phyloP scores from a whole-genome alignment of 768 basidiomycete species.

The Tylopilus sp. region DNA sequence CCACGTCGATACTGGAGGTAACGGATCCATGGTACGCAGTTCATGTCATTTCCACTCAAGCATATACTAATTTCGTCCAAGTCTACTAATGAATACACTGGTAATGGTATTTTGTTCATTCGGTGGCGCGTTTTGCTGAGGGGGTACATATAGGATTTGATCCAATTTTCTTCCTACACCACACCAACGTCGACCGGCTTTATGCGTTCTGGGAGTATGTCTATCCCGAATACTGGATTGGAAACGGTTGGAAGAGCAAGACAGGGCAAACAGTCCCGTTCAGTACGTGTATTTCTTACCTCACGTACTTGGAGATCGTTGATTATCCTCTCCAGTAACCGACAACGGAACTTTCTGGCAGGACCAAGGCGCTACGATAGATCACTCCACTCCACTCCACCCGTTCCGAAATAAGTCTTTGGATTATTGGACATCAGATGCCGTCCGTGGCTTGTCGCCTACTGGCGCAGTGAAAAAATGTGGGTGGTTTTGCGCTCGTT shows the following conservation, averaged over 20 bases:
- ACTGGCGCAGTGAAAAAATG: neutral
- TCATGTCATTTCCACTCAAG: neutral
- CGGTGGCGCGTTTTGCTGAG: neutral
- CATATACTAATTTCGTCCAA: neutral
- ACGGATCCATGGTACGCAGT: constrained; percentile 15
- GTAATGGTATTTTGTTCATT: neutral
- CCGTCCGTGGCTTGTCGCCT: neutral
- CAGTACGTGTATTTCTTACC: neutral
- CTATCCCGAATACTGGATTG: constrained; percentile 16
- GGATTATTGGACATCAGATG: constrained; percentile 12
- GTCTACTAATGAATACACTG: constrained; percentile 15
- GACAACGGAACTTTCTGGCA: neutral
- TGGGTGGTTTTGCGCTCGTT: neutral
- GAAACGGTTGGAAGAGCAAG: constrained; percentile 7
- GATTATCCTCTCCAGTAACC: neutral
- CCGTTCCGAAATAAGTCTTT: constrained; percentile 10
- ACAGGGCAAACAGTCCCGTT: constrained; percentile 1
- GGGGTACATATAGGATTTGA: constrained; percentile 7
- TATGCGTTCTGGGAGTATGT: constrained; percentile 21
- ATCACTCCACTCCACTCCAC: neutral
- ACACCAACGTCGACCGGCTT: constrained; percentile 17
- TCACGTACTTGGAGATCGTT: neutral
- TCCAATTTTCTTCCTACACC: constrained; percentile 17
- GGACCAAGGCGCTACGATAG: neutral
- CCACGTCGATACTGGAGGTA: constrained; percentile 16